Percentiles rank a stretch among this genome's conserved stretches.
Conservation (phyloP, 108 stramenopile species). For the Nannochloropsis granulata region DNA sequence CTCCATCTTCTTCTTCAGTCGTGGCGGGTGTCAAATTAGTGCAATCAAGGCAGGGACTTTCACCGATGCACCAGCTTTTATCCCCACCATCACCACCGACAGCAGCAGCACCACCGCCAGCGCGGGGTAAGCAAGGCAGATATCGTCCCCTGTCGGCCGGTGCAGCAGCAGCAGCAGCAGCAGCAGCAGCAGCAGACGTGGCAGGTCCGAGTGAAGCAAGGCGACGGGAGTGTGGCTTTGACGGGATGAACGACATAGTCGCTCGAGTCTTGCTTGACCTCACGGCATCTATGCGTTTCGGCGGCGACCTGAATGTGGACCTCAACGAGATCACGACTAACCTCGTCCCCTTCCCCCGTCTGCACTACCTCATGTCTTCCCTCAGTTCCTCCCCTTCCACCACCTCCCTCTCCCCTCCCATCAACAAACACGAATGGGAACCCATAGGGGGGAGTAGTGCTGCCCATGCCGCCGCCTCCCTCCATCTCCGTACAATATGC, state of each 20-base stretch:
- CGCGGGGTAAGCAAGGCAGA: not conserved
- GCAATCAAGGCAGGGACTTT: not conserved
- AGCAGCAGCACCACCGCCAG: not conserved
- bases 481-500: slow-evolving; percentile 10
- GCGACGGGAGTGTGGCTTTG: slow-evolving; percentile 35
- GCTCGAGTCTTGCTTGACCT: slow-evolving; percentile 43
- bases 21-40: not conserved
- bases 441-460: not conserved
- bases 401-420: not conserved
- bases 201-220: not conserved
- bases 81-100: not conserved
- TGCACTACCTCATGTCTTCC: slow-evolving; percentile 42
- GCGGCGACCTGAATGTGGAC: slow-evolving; percentile 49
- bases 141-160: not conserved
- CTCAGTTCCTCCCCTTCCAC: slow-evolving; percentile 4
- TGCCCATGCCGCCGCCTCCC: not conserved
- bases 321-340: slow-evolving; percentile 52
- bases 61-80: not conserved
- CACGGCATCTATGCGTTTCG: slow-evolving; percentile 41
- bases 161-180: not conserved
- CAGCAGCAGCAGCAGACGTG: not conserved
- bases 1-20: not conserved
- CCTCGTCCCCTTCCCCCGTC: slow-evolving; percentile 46
- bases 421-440: not conserved
- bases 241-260: slow-evolving; percentile 43